phyloP scores from a whole-genome alignment of 2,329 filamentous ascomycete species.

The Nothophoma quercina region DNA sequence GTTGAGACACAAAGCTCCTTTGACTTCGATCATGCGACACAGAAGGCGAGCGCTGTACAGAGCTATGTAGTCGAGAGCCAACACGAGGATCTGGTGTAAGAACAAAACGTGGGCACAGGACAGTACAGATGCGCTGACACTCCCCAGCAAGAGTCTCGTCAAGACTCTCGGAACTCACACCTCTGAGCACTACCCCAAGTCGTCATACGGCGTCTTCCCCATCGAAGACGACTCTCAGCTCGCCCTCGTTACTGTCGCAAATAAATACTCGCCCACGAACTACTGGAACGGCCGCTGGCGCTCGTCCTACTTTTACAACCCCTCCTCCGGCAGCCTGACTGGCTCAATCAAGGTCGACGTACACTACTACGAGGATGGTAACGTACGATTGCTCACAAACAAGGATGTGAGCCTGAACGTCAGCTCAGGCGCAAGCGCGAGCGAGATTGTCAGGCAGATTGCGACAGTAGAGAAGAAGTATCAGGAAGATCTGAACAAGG shows the following conservation, averaged over 20 bases:
- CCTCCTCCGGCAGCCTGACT: slow-evolving; percentile 70
- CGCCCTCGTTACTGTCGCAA: slow-evolving; percentile 85
- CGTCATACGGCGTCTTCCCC: slow-evolving; percentile 83
- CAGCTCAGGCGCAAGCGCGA: slow-evolving; percentile 65
- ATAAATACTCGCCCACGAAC: slow-evolving; percentile 98
- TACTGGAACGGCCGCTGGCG: slow-evolving; percentile 99
- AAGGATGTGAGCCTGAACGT: slow-evolving; percentile 73
- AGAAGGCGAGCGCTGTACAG: slow-evolving; percentile 84
- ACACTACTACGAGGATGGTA: slow-evolving; percentile 99
- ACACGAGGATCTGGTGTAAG: slow-evolving; percentile 82
- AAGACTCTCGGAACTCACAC: slow-evolving; percentile 80
- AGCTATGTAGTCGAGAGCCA: slow-evolving; percentile 79
- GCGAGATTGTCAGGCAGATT: slow-evolving; percentile 79
- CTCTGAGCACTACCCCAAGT: slow-evolving; percentile 86
- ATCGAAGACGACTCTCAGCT: slow-evolving; percentile 77
- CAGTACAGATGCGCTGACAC: slow-evolving; percentile 1
- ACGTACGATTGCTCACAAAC: slow-evolving; percentile 89
- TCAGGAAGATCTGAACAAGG: slow-evolving; percentile 93
- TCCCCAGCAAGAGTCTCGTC: slow-evolving; percentile 76
- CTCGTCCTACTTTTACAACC: slow-evolving; percentile 80
- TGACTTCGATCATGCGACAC: slow-evolving; percentile 82
- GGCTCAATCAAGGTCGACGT: slow-evolving; percentile 92
- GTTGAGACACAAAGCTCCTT: slow-evolving; percentile 88
- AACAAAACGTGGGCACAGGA: slow-evolving; percentile 10
- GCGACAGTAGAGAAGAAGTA: slow-evolving; percentile 86